A percentile compares a stretch with the other conserved stretches of the same genome.
Evolutionary conservation across 2,329 filamentous ascomycete species (phyloP).

Genomic region (Pyrenochaeta sp.): DNA sequence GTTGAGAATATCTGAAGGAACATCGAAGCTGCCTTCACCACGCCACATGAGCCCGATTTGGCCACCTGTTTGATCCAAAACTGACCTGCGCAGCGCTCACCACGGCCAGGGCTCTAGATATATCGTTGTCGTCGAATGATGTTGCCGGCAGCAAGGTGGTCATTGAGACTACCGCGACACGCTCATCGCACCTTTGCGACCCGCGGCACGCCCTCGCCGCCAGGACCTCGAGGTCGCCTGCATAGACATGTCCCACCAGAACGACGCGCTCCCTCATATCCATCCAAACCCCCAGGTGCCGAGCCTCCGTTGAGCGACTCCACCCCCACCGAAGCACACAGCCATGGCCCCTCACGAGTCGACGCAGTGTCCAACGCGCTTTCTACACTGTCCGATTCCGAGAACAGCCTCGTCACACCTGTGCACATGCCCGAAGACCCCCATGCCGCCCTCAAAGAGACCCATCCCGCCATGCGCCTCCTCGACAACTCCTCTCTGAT

Average conservation of each 20-base stretch:
- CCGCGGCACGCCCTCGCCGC: constrained; percentile 23
- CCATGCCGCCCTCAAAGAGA: constrained; percentile 63
- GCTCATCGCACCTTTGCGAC: constrained; percentile 30
- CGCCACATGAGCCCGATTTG: constrained; percentile 8
- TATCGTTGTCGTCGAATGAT: constrained; percentile 19
- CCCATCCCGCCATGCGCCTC: constrained; percentile 65
- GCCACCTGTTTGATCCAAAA: constrained; percentile 3
- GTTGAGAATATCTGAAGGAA: no score
- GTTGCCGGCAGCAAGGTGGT: constrained; percentile 36
- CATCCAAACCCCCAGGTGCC: constrained; percentile 15
- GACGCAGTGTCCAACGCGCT: constrained; percentile 56
- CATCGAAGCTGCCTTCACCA: constrained; percentile 1
- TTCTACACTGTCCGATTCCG: constrained; percentile 48
- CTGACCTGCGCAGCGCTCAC: constrained; percentile 1
- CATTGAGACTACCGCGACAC: constrained; percentile 35
- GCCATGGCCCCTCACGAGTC: constrained; percentile 33
- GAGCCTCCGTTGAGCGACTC: constrained; percentile 11
- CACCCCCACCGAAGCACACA: constrained; percentile 17
- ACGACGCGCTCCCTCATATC: constrained; percentile 13
- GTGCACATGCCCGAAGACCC: constrained; percentile 69
- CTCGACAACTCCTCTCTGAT: constrained; percentile 68
- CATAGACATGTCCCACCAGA: constrained; percentile 22
- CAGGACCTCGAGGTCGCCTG: constrained; percentile 34
- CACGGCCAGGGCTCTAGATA: constrained; percentile 7
- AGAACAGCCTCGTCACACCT: constrained; percentile 63